Base-by-base conservation (phyloP, 2,329 filamentous ascomycete genomes). In the Alternaria brassicicola region DNA sequence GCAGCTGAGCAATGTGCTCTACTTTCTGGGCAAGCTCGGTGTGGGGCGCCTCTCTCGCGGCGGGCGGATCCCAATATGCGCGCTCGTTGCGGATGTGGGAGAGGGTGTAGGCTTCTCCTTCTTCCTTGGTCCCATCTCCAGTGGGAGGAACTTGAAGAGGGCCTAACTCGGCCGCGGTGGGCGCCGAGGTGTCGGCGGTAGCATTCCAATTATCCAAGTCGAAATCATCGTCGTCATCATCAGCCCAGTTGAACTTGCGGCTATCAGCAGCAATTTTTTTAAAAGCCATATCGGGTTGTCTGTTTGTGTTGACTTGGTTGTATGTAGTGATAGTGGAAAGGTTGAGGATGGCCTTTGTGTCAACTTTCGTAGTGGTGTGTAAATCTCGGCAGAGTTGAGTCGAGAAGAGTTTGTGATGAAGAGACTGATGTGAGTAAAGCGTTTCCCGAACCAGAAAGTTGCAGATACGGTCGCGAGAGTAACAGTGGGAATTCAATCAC, bases 141-240 rank as follows among this genome's bases (percentile, higher is more conserved):
- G 26, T 8, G 5, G 25, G 26, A 4, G 49, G 13, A 9, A 35
- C n/a, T 21, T 66, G 63, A 3, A 62, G 52, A 1, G 64, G 59
- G 10, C 57, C 55, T 2, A 64, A 31, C 2, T 64, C 56, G 1
- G 30, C 39, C 2, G 42, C n/a, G 7, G 39, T 54, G 1, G 63
- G 61, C 9, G 59, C 54, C 7, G 62, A 64, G 17, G 52, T 59
- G 38, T 67, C 65, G 36, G 50, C 51, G n/a, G 55, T 61, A 26
- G 62, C 59, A 46, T 58, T 59, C 57, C 62, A 68, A 19, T 48
- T 25, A 7, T 58, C 52, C 9, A 61, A 30, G 8, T 64, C 53
- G 36, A 68, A 71, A 25, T 67, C 59, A 30, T 71, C 67, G 1
- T 68, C 61, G 4, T 70, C 68, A n/a, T 72, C 65, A 23, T 71